These are phyloP conservation scores for Plantago rigida DNA, from an alignment of 305 asterid species.

Conservation along the genomic window DNA sequence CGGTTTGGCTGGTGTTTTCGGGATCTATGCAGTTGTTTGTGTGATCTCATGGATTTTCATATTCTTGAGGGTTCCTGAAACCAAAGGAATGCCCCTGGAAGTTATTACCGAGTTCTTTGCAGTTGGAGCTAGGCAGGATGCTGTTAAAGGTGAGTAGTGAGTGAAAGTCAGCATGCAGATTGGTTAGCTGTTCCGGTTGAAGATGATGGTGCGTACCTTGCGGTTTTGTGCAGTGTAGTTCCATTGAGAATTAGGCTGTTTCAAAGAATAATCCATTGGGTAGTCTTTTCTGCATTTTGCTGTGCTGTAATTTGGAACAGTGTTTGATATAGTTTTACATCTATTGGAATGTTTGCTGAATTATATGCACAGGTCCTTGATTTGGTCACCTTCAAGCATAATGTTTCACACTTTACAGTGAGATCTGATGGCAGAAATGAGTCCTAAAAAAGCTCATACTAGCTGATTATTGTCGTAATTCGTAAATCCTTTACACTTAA, in stretches of 20 bases:
- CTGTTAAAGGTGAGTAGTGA: conserved; percentile 6
- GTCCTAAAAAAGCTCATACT: not conserved
- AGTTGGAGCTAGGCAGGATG: conserved; percentile 43
- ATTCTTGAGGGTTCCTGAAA: conserved; percentile 60
- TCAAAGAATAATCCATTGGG: not conserved
- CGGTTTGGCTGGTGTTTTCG: conserved; percentile 53
- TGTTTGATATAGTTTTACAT: not conserved
- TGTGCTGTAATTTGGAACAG: not conserved
- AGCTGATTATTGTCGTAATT: not conserved
- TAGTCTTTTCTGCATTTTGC: conserved; percentile 1
- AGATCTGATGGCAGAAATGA: too few species aligned
- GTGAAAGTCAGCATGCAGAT: not conserved
- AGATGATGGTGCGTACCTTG: not conserved
- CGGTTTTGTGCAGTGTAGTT: conserved; percentile 15
- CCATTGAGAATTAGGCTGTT: conserved; percentile 8
- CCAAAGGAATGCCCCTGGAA: conserved; percentile 71
- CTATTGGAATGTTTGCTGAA: not conserved
- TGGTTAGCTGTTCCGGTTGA: not conserved
- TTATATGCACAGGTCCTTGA: not conserved
- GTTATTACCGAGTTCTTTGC: conserved; percentile 56
- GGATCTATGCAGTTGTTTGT: conserved; percentile 44
- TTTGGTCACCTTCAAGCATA: not conserved
- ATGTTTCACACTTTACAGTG: not conserved
- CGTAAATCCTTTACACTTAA: too few species aligned
- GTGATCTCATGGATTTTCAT: conserved; percentile 46